Percentiles rank a stretch among this genome's conserved stretches.
Conservation (phyloP, 768 basidiomycete genomes). For the Bullera alba region DNA sequence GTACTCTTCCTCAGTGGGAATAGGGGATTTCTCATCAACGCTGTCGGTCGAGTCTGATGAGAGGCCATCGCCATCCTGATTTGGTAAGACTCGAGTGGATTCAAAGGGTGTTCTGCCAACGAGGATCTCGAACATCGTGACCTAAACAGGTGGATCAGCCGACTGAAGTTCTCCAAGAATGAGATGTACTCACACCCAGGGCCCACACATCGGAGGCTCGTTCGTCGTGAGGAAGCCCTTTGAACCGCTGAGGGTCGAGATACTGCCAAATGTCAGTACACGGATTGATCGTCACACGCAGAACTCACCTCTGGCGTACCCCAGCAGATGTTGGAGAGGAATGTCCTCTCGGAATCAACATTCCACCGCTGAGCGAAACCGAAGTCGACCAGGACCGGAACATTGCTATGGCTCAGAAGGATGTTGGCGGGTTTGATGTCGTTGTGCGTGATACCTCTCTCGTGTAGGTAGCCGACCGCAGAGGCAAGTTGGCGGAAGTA, state of each 20-base stretch:
- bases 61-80: not conserved
- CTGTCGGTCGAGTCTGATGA: too few relatives aligned
- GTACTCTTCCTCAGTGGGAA: conserved; percentile 69
- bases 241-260: conserved; percentile 83
- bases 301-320: conserved; percentile 78
- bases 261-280: conserved; percentile 53
- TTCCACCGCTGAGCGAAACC: conserved; percentile 85
- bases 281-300: not conserved
- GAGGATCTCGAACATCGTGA: conserved; percentile 92
- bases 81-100: not conserved
- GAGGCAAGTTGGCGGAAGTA: conserved; percentile 43
- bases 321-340: conserved; percentile 42
- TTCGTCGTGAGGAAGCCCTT: conserved; percentile 83
- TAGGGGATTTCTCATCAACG: conserved; percentile 55
- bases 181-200: conserved; percentile 43
- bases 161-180: not conserved
- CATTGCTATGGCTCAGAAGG: conserved; percentile 64
- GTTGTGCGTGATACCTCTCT: conserved; percentile 43
- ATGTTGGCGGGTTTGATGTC: conserved; percentile 80
- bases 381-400: conserved; percentile 78
- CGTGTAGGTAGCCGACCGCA: conserved; percentile 45
- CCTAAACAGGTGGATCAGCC: conserved; percentile 54
- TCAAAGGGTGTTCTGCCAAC: conserved; percentile 83
- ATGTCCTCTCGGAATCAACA: conserved; percentile 52
- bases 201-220: conserved; percentile 65